phyloP scores from a whole-genome alignment of 257 asterid genomes.

The Craterostigma plantagineum region DNA sequence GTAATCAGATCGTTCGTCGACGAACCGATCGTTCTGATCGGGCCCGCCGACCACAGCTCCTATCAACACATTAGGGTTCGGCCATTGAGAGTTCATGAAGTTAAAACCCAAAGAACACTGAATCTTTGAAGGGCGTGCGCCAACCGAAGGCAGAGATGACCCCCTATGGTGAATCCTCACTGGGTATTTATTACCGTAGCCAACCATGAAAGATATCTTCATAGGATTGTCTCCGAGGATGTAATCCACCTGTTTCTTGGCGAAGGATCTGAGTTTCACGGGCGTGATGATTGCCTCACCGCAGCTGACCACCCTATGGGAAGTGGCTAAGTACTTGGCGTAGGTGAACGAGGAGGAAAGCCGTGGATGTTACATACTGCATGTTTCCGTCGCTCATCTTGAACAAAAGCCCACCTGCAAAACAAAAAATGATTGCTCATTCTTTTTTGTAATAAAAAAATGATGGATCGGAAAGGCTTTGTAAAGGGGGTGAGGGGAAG shows the following conservation, averaged over 20 bases:
- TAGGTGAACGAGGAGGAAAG: conserved; percentile 67
- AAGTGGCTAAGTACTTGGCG: conserved; percentile 72
- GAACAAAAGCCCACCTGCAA: conserved; percentile 57
- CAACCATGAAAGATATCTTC: conserved; percentile 91
- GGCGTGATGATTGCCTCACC: conserved; percentile 66
- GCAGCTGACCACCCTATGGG: conserved; percentile 50
- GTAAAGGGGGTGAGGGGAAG: neutral
- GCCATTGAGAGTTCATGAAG: conserved; percentile 35
- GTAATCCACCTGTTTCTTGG: conserved; percentile 91
- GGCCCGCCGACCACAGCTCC: conserved; percentile 97
- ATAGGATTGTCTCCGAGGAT: conserved; percentile 75
- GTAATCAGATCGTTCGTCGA: conserved; percentile 70
- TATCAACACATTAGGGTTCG: conserved; percentile 55
- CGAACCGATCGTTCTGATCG: conserved; percentile 61
- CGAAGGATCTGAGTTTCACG: conserved; percentile 46
- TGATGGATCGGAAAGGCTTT: neutral
- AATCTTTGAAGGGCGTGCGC: conserved; percentile 52
- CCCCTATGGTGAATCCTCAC: conserved; percentile 88
- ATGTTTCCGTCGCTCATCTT: conserved; percentile 82
- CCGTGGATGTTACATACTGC: conserved; percentile 87
- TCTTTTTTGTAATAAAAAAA: too few species aligned
- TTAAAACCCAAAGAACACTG: conserved; percentile 60
- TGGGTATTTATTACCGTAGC: conserved; percentile 75
- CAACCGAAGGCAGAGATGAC: conserved; percentile 63
- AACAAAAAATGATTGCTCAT: too few species aligned